Conservation (phyloP, 2,329 filamentous ascomycete species). For the Helicocarpus griseus region DNA sequence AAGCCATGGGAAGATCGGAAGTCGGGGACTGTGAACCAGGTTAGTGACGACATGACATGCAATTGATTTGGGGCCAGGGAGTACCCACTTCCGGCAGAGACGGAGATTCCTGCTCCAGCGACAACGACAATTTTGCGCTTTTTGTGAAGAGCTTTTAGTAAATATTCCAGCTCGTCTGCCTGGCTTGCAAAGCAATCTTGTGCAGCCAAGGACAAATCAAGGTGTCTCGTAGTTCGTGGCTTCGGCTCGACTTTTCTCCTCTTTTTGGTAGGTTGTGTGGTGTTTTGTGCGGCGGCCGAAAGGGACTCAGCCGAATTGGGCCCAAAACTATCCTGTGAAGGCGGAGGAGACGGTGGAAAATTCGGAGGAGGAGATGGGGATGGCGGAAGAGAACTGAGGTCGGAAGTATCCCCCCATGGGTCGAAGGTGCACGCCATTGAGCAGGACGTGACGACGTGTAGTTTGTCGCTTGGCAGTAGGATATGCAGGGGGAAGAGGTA, state of each 20-base stretch:
- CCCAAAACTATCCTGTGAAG: conserved; percentile 26
- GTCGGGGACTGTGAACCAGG: conserved; percentile 60
- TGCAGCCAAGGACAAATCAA: conserved; percentile 51
- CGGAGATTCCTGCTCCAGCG: conserved; percentile 92
- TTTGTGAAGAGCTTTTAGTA: conserved; percentile 67
- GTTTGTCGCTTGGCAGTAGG: neutral
- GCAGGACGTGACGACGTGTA: conserved; percentile 1
- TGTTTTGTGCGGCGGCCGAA: conserved; percentile 39
- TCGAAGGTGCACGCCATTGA: neutral
- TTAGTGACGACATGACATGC: conserved; percentile 11
- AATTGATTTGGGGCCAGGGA: conserved; percentile 11
- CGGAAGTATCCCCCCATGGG: conserved; percentile 28
- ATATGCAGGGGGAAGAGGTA: neutral
- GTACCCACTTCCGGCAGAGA: conserved; percentile 77
- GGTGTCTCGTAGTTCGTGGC: conserved; percentile 68
- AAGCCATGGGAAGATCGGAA: conserved; percentile 87
- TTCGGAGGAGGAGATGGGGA: conserved; percentile 29
- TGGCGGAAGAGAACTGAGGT: conserved; percentile 33
- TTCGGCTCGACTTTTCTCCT: conserved; percentile 56
- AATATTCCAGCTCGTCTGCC: conserved; percentile 53
- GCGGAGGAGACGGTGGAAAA: conserved; percentile 34
- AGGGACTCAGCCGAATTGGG: conserved; percentile 29
- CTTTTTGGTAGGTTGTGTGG: conserved; percentile 66
- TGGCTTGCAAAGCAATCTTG: conserved; percentile 39
- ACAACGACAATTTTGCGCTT: conserved; percentile 97